Evolutionary conservation across 768 basidiomycete genomes (phyloP).

Genomic region (Thelephora ganbajun): DNA sequence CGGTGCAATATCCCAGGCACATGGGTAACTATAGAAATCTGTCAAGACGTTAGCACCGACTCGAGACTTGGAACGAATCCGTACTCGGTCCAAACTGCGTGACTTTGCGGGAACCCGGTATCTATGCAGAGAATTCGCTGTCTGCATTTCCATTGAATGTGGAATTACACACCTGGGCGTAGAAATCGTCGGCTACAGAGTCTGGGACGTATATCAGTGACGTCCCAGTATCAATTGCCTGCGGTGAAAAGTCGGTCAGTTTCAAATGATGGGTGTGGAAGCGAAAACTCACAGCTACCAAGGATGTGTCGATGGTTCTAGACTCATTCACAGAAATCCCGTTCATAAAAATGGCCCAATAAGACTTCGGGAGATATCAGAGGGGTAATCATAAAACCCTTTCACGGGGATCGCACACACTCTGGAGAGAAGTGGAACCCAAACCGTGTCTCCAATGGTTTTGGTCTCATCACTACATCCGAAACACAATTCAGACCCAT

Average conservation of each 20-base stretch:
- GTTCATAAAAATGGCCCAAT: conserved; percentile 43
- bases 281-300: conserved; percentile 24
- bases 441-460: conserved; percentile 21
- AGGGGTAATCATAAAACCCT: not conserved
- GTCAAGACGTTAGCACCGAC: not conserved
- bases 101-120: conserved; percentile 32
- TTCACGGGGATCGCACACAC: conserved; percentile 6
- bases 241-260: not conserved
- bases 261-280: not conserved
- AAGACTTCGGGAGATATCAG: conserved; percentile 26
- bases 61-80: not conserved
- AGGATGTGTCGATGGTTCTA: conserved; percentile 7
- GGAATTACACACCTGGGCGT: conserved; percentile 22
- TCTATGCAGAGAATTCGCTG: conserved; percentile 17
- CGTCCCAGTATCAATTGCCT: conserved; percentile 62
- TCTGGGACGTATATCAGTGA: conserved; percentile 47
- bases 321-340: conserved; percentile 23
- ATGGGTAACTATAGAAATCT: conserved; percentile 41
- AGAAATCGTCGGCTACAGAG: conserved; percentile 28
- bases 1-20: conserved; percentile 21
- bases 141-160: not conserved
- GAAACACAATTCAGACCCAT: conserved; percentile 38
- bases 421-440: conserved; percentile 24
- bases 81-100: conserved; percentile 29
- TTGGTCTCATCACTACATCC: conserved; percentile 28